Evolutionary conservation across 208 protist species (phyloP).

Genomic region (Acanthamoeba castellanii): DNA sequence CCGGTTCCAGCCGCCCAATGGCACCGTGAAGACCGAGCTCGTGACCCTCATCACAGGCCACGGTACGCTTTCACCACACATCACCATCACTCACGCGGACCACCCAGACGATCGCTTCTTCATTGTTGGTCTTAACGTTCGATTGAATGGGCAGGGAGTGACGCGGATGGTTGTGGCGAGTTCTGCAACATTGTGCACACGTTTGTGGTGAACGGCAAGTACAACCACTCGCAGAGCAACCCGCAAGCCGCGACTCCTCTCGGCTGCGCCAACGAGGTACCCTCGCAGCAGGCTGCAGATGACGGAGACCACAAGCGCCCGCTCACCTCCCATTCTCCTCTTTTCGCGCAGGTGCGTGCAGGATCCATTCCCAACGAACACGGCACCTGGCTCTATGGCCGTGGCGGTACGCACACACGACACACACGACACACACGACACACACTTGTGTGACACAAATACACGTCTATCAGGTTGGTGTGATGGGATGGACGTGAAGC

Average conservation of each 20-base stretch:
- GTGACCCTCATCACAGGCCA: constrained; percentile 62
- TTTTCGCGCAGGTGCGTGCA: background rate
- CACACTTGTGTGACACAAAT: background rate
- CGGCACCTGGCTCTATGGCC: constrained; percentile 24
- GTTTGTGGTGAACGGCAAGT: constrained; percentile 42
- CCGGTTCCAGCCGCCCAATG: background rate
- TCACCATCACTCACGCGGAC: background rate
- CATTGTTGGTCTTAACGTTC: too few relatives aligned
- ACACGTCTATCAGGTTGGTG: background rate
- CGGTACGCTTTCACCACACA: background rate
- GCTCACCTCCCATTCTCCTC: background rate
- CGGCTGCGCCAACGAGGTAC: constrained; percentile 23
- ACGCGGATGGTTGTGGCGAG: constrained; percentile 7
- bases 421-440: background rate
- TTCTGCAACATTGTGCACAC: constrained; percentile 18
- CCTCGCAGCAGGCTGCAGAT: background rate
- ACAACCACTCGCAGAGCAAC: constrained; percentile 4
- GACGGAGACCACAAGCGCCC: background rate
- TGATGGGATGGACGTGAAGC: constrained; percentile 26
- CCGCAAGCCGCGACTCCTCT: constrained; percentile 7
- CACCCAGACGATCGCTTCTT: too few relatives aligned
- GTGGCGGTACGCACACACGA: background rate
- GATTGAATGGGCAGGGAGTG: background rate
- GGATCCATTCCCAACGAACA: constrained; percentile 42
- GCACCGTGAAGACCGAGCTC: constrained; percentile 16